Percentiles rank a stretch among this genome's conserved stretches.
These are phyloP conservation scores for Phytophthora cactorum DNA, from an alignment of 352 stramenopile species.

Conservation along the genomic window DNA sequence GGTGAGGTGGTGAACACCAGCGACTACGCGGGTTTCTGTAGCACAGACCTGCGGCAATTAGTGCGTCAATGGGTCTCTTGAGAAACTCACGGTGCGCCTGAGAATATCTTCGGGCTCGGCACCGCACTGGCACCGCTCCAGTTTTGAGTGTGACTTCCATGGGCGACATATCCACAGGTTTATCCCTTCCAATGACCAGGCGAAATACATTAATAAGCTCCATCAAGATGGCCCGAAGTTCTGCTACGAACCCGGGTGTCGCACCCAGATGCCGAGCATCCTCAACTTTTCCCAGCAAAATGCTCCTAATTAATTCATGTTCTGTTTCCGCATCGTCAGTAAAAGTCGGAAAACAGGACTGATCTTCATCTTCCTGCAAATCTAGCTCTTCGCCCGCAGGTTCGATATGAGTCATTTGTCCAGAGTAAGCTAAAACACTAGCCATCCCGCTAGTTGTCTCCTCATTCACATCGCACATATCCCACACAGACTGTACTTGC, in stretches of 20 bases:
- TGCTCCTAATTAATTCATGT: not conserved
- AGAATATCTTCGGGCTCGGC: not conserved
- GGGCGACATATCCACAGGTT: not conserved
- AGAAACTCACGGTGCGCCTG: not conserved
- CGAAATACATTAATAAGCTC: not conserved
- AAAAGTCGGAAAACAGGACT: constrained; percentile 8
- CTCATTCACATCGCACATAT: constrained; percentile 21
- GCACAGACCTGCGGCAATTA: not conserved
- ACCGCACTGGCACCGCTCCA: not conserved
- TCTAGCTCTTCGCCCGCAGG: constrained; percentile 6
- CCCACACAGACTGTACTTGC: not conserved
- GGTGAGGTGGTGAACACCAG: not conserved
- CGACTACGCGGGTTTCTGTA: not conserved
- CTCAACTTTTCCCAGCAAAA: constrained; percentile 11
- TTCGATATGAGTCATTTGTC: not conserved
- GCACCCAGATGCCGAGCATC: constrained; percentile 1
- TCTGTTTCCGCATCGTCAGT: not conserved
- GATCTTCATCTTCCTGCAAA: constrained; percentile 12
- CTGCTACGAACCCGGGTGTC: not conserved
- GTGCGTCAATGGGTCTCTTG: not conserved
- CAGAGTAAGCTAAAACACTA: constrained; percentile 11
- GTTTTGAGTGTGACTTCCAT: not conserved
- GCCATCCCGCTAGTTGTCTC: not conserved
- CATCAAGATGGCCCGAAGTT: not conserved
- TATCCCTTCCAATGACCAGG: not conserved